Evolutionary conservation across 176 grass and related monocot species (phyloP), one percentile per base, ranked within the genome.

Genomic region (Musa itinerans): DNA sequence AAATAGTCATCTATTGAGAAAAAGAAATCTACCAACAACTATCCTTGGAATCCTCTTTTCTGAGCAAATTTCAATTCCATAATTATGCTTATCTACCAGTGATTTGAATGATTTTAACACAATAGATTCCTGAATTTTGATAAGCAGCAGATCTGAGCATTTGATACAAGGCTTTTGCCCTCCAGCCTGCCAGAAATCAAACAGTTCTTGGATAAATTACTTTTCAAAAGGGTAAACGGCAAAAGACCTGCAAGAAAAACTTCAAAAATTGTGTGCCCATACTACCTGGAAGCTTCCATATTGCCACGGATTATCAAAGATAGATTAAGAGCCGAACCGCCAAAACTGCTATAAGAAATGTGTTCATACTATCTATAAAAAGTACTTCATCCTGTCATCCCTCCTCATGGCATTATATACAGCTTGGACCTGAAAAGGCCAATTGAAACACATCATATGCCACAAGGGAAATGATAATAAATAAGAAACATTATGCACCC

Each of bases 301-400:
- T 52, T 52, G 10, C 21, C 34, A 43, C 4, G 34, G 4, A 43
- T 43, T 43, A 43, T 43, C 34, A 43, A 43, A 43, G 34, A 11
- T 13, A 1, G 8, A 50, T 20, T 19, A 70, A 22, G 43, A 15
- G 68, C 16, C 7, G 34, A n/a, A 21, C 17, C 8, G 20, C 51
- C 62, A 24, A 34, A 69, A 13, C 29, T 1, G 68, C 19, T 50
- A 52, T 70, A 11, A 51, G 68, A 22, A 21, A 11, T 15, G 51
- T 50, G 43, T 20, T 1, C 23, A 3, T 27, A 2, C 14, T 0
- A 50, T 70, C 20, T 25, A 70, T 50, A 70, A 20, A 82, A 97
- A 97, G 54, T 97, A 97, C 75, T 93, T 97, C 94, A 93, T 91
- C 52, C 90, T 91, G 65, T 89, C 92, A 83, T 97, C 90, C 83